phyloP scores from a whole-genome alignment of 2,329 filamentous ascomycete species.

The Diaporthe amygdali region DNA sequence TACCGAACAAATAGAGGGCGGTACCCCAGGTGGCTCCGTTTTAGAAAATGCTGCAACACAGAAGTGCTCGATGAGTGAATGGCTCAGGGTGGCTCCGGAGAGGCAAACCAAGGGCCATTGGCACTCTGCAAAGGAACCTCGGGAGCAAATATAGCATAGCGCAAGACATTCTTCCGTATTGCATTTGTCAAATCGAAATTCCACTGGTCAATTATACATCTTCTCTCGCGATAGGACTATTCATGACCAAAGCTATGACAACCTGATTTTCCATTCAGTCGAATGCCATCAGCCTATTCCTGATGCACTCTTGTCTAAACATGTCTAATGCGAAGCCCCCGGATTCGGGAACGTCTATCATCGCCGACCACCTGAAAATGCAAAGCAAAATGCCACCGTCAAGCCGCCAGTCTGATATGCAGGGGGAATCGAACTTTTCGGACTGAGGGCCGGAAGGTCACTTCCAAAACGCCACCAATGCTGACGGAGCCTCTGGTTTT shows the following conservation, averaged over 20 bases:
- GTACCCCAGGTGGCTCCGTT: neutral
- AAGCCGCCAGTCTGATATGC: constrained; percentile 43
- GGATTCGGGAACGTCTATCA: constrained; percentile 37
- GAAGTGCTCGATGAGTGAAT: no score
- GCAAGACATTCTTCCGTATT: neutral
- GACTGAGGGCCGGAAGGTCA: constrained; percentile 27
- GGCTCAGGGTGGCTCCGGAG: no score
- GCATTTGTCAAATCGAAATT: no score
- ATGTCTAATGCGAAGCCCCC: constrained; percentile 37
- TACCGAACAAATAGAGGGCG: no score
- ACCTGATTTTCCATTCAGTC: constrained; percentile 22
- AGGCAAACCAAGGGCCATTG: no score
- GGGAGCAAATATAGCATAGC: neutral
- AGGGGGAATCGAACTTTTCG: constrained; percentile 39
- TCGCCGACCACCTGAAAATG: constrained; percentile 39
- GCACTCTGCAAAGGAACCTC: neutral
- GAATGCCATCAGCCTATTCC: constrained; percentile 11
- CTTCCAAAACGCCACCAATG: constrained; percentile 29
- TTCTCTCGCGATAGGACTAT: neutral
- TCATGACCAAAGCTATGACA: constrained; percentile 10
- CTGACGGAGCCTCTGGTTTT: constrained; percentile 23
- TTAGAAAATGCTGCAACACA: neutral
- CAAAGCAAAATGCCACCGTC: constrained; percentile 40
- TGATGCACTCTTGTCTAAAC: constrained; percentile 30
- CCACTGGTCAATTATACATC: neutral